Evolutionary conservation across 345 rosid genomes (phyloP).

Genomic region (Salix exigua): DNA sequence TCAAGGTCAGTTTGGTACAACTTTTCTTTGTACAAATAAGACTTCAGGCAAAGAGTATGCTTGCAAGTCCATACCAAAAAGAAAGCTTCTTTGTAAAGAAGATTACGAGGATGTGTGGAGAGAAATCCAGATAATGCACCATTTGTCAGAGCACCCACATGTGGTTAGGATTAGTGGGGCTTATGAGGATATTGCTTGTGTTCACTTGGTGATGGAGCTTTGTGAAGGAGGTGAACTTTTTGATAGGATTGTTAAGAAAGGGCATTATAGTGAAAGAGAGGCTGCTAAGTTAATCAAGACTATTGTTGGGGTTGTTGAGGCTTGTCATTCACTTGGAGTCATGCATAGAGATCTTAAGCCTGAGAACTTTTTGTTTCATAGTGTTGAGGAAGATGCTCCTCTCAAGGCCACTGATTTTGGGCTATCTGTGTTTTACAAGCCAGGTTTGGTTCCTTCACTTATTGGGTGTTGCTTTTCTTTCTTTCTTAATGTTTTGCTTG

Average conservation of each 20-base stretch:
- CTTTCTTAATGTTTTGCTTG: neutral
- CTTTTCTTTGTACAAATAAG: conserved; percentile 60
- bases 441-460: conserved; percentile 38
- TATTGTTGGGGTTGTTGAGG: conserved; percentile 74
- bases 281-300: conserved; percentile 71
- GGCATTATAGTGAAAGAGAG: conserved; percentile 71
- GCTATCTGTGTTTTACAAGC: conserved; percentile 66
- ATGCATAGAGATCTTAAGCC: conserved; percentile 80
- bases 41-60: conserved; percentile 45
- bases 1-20: conserved; percentile 77
- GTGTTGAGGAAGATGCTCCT: conserved; percentile 64
- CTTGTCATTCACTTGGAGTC: conserved; percentile 76
- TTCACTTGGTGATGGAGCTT: conserved; percentile 80
- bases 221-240: conserved; percentile 78
- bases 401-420: conserved; percentile 84
- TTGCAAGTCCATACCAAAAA: conserved; percentile 73
- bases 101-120: conserved; percentile 78
- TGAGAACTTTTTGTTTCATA: conserved; percentile 64
- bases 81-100: conserved; percentile 64
- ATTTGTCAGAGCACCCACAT: conserved; percentile 54
- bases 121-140: conserved; percentile 92
- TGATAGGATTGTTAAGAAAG: conserved; percentile 63
- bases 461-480: neutral
- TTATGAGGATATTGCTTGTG: conserved; percentile 40
- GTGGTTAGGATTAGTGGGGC: conserved; percentile 55